These are phyloP conservation scores for Thelephora terrestris DNA, from an alignment of 1,284 basidiomycete genomes.

Conservation along the genomic window DNA sequence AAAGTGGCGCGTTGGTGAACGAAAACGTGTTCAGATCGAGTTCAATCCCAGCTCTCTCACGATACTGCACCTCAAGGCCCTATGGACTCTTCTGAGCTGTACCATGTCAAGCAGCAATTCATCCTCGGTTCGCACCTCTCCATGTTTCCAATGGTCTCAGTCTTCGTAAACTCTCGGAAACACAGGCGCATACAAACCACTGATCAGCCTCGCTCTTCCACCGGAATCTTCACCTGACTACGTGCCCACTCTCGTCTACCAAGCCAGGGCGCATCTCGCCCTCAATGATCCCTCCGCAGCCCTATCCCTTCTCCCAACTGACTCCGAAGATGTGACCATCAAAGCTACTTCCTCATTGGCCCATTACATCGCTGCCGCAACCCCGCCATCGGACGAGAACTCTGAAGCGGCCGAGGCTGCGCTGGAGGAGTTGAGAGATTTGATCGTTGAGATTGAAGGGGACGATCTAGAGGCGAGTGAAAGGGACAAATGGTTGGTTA, in stretches of 20 bases:
- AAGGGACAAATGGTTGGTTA: slow-evolving; percentile 59
- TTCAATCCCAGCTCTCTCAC: background rate
- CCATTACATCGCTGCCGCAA: slow-evolving; percentile 42
- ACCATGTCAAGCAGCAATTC: slow-evolving; percentile 81
- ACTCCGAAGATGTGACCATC: slow-evolving; percentile 53
- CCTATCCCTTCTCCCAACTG: slow-evolving; percentile 44
- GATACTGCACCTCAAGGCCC: background rate
- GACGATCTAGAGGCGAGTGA: slow-evolving; percentile 57
- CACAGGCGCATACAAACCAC: slow-evolving; percentile 56
- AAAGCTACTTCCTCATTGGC: slow-evolving; percentile 69
- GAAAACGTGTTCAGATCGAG: too few species aligned
- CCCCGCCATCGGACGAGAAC: background rate
- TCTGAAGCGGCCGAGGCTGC: slow-evolving; percentile 38
- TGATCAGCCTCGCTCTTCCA: slow-evolving; percentile 45
- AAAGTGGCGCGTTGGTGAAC: too few species aligned
- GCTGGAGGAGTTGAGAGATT: slow-evolving; percentile 76
- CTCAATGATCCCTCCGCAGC: slow-evolving; percentile 50
- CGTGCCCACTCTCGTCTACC: slow-evolving; percentile 60
- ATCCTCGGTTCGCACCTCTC: slow-evolving; percentile 45
- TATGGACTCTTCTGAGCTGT: slow-evolving; percentile 79
- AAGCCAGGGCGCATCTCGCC: slow-evolving; percentile 78
- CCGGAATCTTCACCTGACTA: slow-evolving; percentile 57
- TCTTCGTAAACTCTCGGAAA: slow-evolving; percentile 3
- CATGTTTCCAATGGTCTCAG: background rate
- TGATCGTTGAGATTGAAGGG: slow-evolving; percentile 78